Base-by-base conservation (phyloP, 148 eudicot genomes). In the Vaccinium corymbosum region DNA sequence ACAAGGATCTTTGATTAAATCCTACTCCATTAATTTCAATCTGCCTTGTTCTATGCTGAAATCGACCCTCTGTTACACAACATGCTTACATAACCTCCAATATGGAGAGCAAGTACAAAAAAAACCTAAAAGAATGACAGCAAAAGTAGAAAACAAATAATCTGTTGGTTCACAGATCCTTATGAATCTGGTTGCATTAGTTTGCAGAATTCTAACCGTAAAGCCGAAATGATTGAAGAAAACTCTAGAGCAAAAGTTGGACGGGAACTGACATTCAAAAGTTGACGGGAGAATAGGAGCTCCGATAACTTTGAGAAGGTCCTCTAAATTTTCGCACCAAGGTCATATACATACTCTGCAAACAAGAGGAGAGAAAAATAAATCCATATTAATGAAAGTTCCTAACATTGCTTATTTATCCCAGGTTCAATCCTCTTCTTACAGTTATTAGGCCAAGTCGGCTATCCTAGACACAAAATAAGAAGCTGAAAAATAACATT, bases 271-370 rank as follows among this genome's bases (percentile, higher is more conserved):
- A 48, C 80, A 70, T 70, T 94, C 93, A 97, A 83, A 95, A 94
- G 84, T 95, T 87, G 38, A 95, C 97, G 12, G 94, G 91, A 78
- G 99, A 93, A 87, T 93, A 97, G 15, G 99, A 92, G 89, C 91
- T 95, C 75, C 95, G 89, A 81, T 92, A 90, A 81, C 89, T 88
- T 83, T 92, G 83, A 64, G 93, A 93, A 75, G 95, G 94, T 87
- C 97, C 96, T 87, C 94, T 92, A 85, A 94, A 86, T 89, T 90
- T 91, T 83, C 89, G 92, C 38, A 91, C 86, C 64, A 94, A 62
- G 20, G 95, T 89, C 89, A 83, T 87, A 80, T 84, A 90, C 59
- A 80, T 81, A 84, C 89, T 86, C 99, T 97, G 98, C 90, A 89
- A 80, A 87, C 70, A 53, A 61, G 52, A 46, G 11, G 29, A 80